Percentiles rank a stretch among this genome's conserved stretches.
These are phyloP conservation scores for Xylaria flabelliformis DNA, from an alignment of 495 filamentous ascomycete species.

Conservation along the genomic window DNA sequence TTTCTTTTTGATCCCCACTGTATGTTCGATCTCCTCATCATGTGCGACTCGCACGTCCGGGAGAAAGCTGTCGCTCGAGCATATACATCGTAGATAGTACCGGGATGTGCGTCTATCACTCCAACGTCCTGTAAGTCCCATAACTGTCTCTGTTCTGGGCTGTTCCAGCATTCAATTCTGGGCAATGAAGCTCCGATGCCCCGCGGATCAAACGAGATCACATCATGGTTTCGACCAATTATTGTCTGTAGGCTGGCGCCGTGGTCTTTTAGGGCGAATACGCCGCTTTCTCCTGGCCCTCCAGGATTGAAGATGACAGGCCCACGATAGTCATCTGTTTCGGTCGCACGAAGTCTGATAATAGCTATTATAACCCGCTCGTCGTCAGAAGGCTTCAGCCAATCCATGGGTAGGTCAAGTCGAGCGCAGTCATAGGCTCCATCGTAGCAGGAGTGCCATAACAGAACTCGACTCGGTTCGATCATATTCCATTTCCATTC, in stretches of 20 bases:
- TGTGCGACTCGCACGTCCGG: constrained; percentile 42
- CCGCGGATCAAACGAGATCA: constrained; percentile 60
- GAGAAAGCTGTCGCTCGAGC: constrained; percentile 48
- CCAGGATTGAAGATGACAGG: constrained; percentile 61
- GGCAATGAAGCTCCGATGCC: constrained; percentile 54
- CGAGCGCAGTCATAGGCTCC: constrained; percentile 49
- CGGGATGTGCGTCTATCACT: constrained; percentile 48
- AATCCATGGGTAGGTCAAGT: constrained; percentile 57
- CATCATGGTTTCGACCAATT: constrained; percentile 54
- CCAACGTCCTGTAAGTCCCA: constrained; percentile 49
- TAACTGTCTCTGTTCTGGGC: constrained; percentile 39
- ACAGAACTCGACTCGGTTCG: constrained; percentile 39
- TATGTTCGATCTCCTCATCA: constrained; percentile 38
- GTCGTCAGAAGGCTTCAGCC: constrained; percentile 47
- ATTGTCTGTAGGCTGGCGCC: constrained; percentile 52
- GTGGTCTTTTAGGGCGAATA: constrained; percentile 45
- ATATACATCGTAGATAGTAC: constrained; percentile 48
- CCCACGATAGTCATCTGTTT: constrained; percentile 47
- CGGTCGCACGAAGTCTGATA: constrained; percentile 52
- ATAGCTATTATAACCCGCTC: constrained; percentile 51
- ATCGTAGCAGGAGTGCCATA: constrained; percentile 47
- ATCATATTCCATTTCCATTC: constrained; percentile 46
- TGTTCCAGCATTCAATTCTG: constrained; percentile 50
- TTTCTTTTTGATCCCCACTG: no score
- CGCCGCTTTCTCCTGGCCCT: constrained; percentile 58